Evolutionary conservation across 1,139 yeast genomes (phyloP), one percentile per base, ranked within the genome.

Genomic region (Yamadazyma buinensis): DNA sequence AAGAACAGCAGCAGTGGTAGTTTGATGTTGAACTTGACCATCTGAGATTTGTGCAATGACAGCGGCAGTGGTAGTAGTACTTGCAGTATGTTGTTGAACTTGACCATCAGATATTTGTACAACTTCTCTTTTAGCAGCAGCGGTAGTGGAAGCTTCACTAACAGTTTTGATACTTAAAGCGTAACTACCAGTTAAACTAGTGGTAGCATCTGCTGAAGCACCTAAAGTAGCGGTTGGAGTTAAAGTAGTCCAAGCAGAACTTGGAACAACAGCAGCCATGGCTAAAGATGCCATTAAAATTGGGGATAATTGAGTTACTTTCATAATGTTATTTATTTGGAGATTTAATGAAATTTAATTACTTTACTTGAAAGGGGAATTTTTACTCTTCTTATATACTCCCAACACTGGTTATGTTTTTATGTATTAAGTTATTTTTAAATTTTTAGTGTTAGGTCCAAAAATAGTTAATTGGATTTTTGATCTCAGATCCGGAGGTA

Each of bases 71-170:
- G 19, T 23, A n/a, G 8, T 11, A 5, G 25, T 19, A 10, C n/a
- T 15, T 23, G 43, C 42, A 64, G 59, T 51, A 48, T 50, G 64
- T 34, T 55, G 53, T 49, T 65, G 71, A 31, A 63, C 55, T 51
- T 65, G 71, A 29, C 70, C 70, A 44, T 61, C 66, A 43, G 50
- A 51, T 28, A 60, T 59, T 42, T 60, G 65, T 46, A 46, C 48
- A 9, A 48, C 47, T 23, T 35, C 51, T 25, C 26, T 33, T 25
- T 30, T 33, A 18, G 41, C 43, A 13, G 49, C 39, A 31, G 44
- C 32, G 31, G 72, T 44, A 36, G 52, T 40, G 26, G 49, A 32
- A 33, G 51, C 48, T 35, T 54, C 52, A 32, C 54, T 43, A 27
- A 43, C 41, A 33, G 61, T 44, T 32, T 41, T 46, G 14, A 46